Evolutionary conservation across 345 rosid genomes (phyloP).

Genomic region (Salix exigua): DNA sequence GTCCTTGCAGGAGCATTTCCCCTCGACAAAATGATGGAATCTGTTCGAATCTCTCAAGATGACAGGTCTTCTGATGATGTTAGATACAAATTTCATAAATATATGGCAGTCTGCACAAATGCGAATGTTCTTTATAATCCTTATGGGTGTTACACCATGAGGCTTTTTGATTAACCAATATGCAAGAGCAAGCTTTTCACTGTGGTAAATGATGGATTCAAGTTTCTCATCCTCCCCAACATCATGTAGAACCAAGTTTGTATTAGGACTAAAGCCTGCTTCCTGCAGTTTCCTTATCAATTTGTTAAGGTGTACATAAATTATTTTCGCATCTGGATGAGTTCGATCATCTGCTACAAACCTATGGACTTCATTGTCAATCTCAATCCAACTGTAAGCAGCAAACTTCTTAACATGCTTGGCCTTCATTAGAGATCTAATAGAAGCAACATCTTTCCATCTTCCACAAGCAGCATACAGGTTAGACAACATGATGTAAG

Average conservation of each 20-base stretch:
- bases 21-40: conserved; percentile 57
- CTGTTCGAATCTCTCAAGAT: conserved; percentile 56
- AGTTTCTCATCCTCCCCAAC: conserved; percentile 50
- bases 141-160: conserved; percentile 34
- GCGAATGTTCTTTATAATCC: conserved; percentile 62
- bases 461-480: conserved; percentile 53
- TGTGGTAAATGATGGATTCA: conserved; percentile 49
- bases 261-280: conserved; percentile 44
- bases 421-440: conserved; percentile 51
- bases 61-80: conserved; percentile 31
- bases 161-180: conserved; percentile 45
- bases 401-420: conserved; percentile 52
- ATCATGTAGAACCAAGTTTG: conserved; percentile 46
- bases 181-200: conserved; percentile 64
- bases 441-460: conserved; percentile 55
- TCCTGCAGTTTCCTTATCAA: conserved; percentile 40
- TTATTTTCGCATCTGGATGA: conserved; percentile 44
- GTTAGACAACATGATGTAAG: conserved; percentile 58
- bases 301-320: conserved; percentile 38
- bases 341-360: conserved; percentile 54
- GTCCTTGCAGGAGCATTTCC: conserved; percentile 61
- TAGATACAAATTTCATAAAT: conserved; percentile 54
- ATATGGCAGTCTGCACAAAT: conserved; percentile 57
- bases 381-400: conserved; percentile 61
- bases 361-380: conserved; percentile 46